Conservation (phyloP, 805 yeast genomes). For the Candida ovalis region DNA sequence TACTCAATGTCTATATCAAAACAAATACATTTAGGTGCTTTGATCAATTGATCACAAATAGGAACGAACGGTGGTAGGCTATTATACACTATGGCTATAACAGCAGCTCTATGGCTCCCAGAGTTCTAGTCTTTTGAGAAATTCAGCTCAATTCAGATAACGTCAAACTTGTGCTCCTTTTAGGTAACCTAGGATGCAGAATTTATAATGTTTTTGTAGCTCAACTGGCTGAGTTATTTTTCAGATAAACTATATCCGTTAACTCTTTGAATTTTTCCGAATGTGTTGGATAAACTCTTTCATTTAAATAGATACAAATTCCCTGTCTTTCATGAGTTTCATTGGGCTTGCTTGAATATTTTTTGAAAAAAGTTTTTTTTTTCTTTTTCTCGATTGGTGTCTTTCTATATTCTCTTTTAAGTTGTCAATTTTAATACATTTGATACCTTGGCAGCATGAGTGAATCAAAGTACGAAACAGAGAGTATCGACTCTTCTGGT, state of each 20-base stretch:
- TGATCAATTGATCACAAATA: background rate
- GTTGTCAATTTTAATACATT: background rate
- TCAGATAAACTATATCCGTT: background rate
- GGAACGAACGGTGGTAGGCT: too few relatives aligned
- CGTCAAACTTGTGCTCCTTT: too few relatives aligned
- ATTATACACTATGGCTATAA: background rate
- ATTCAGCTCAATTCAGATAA: too few relatives aligned
- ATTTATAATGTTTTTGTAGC: too few relatives aligned
- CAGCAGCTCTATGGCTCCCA: too few relatives aligned
- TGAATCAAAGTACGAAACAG: constrained; percentile 12
- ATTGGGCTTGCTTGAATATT: too few relatives aligned
- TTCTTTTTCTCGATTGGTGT: background rate
- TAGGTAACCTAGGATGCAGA: too few relatives aligned
- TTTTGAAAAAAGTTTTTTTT: background rate
- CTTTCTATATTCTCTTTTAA: background rate
- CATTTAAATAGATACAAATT: background rate
- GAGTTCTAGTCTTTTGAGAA: background rate
- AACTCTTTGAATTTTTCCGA: background rate
- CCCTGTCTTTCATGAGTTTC: background rate
- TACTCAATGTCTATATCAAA: background rate
- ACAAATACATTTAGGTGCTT: background rate
- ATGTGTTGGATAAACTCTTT: background rate
- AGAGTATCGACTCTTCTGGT: constrained; percentile 21
- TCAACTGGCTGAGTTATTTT: background rate
- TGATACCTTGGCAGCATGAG: background rate